phyloP scores from a whole-genome alignment of 108 stramenopile species.

The Skeletonema grethae region DNA sequence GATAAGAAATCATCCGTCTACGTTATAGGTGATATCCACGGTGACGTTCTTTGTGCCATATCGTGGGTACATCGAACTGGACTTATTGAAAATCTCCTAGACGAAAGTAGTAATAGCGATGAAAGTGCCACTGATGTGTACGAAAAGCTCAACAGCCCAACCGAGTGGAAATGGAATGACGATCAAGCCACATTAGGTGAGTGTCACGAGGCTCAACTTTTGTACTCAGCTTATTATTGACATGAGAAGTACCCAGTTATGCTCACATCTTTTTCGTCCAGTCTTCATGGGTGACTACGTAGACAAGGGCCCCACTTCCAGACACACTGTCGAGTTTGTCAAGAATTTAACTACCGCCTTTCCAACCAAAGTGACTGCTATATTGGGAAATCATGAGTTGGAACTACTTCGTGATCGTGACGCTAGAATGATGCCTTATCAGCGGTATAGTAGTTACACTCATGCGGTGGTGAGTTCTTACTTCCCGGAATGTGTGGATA shows the following conservation, averaged over 20 bases:
- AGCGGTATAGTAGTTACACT: conserved; percentile 39
- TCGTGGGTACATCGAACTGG: conserved; percentile 61
- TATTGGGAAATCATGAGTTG: conserved; percentile 71
- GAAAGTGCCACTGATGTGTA: conserved; percentile 9
- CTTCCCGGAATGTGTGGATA: no score
- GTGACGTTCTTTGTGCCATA: conserved; percentile 54
- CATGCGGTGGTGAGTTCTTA: conserved; percentile 59
- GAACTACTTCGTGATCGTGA: conserved; percentile 60
- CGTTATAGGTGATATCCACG: conserved; percentile 64
- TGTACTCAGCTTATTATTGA: no score
- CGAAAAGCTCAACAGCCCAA: conserved; percentile 20
- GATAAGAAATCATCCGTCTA: conserved; percentile 29
- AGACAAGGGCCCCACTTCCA: conserved; percentile 65
- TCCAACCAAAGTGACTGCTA: conserved; percentile 50
- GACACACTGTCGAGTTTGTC: conserved; percentile 60
- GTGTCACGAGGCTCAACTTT: no score
- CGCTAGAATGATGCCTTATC: conserved; percentile 18
- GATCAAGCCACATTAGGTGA: conserved; percentile 15
- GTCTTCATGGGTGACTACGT: conserved; percentile 75
- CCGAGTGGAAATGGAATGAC: conserved; percentile 47
- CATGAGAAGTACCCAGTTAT: no score
- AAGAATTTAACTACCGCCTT: conserved; percentile 48
- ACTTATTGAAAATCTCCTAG: conserved; percentile 40
- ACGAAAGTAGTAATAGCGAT: conserved; percentile 1
- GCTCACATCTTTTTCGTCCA: no score